phyloP scores from a whole-genome alignment of 2,329 filamentous ascomycete species.

The Cercospora zeae-maydis region DNA sequence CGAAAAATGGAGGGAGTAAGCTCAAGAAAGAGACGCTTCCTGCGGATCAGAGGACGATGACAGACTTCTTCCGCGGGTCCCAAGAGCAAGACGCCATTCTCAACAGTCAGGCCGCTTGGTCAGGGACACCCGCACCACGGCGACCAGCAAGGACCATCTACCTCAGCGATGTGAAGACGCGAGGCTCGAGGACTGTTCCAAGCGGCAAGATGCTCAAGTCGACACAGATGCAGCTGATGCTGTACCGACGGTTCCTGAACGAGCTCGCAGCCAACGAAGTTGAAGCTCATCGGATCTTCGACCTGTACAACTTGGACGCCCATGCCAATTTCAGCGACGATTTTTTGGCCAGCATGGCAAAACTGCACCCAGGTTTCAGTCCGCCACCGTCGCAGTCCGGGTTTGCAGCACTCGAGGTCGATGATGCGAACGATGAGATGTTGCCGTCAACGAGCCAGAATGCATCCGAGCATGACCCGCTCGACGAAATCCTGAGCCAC shows the following conservation, averaged over 20 bases:
- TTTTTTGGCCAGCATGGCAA: constrained; percentile 73
- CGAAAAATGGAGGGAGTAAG: constrained; percentile 27
- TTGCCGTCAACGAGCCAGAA: constrained; percentile 12
- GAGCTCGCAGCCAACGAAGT: constrained; percentile 68
- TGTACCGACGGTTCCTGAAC: constrained; percentile 83
- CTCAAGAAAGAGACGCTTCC: constrained; percentile 36
- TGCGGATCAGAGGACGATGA: constrained; percentile 36
- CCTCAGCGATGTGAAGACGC: constrained; percentile 85
- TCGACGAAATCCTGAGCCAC: constrained; percentile 54
- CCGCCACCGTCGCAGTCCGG: not conserved
- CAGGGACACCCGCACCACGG: not conserved
- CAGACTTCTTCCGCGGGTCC: constrained; percentile 29
- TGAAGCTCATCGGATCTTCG: constrained; percentile 64
- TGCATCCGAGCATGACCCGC: constrained; percentile 36
- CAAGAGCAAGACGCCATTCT: constrained; percentile 13
- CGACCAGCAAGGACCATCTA: constrained; percentile 51
- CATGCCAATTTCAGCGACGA: constrained; percentile 68
- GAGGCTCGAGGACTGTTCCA: constrained; percentile 62
- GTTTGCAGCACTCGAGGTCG: not conserved
- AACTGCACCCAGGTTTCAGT: constrained; percentile 54
- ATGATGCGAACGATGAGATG: constrained; percentile 41
- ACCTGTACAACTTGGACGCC: constrained; percentile 66
- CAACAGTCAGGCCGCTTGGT: constrained; percentile 15
- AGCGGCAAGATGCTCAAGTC: constrained; percentile 65
- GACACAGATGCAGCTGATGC: constrained; percentile 79